Evolutionary conservation across 1,139 yeast genomes (phyloP).

Genomic region (Blastobotrys serpentis): DNA sequence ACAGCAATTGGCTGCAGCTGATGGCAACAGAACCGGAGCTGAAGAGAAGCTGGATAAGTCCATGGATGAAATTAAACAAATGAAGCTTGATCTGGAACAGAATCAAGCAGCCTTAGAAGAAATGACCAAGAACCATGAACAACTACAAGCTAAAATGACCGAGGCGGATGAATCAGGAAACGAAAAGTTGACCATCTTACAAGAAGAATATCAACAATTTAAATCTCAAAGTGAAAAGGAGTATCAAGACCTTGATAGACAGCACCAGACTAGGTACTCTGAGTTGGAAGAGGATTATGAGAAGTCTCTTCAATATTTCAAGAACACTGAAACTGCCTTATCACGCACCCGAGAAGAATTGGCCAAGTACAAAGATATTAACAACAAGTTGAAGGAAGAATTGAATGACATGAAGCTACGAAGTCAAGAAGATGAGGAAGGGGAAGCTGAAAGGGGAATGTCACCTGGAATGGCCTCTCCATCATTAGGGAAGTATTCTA

Average conservation of each 20-base stretch:
- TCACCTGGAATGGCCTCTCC: conserved; percentile 16
- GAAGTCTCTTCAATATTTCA: conserved; percentile 68
- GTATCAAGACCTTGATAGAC: conserved; percentile 15
- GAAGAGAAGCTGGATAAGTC: conserved; percentile 25
- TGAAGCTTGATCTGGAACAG: conserved; percentile 15
- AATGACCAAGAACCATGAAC: conserved; percentile 19
- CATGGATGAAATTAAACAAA: conserved; percentile 21
- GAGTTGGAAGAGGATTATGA: conserved; percentile 56
- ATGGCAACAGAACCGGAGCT: conserved; percentile 20
- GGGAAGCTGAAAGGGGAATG: conserved; percentile 33
- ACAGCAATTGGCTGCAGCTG: conserved; percentile 29
- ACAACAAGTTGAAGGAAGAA: conserved; percentile 60
- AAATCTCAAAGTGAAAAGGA: conserved; percentile 12
- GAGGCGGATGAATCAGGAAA: conserved; percentile 16
- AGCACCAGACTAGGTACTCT: conserved; percentile 16
- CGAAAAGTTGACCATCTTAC: conserved; percentile 13
- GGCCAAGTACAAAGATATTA: conserved; percentile 54
- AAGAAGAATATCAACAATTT: conserved; percentile 17
- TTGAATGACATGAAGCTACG: conserved; percentile 60
- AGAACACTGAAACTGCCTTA: conserved; percentile 73
- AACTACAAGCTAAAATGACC: conserved; percentile 16
- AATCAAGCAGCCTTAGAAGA: conserved; percentile 17
- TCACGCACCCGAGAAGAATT: conserved; percentile 71
- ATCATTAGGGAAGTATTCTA: conserved; percentile 43
- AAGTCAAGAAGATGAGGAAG: conserved; percentile 43